A percentile compares a stretch with the other conserved stretches of the same genome.
phyloP scores from a whole-genome alignment of 129 eudicot species.

The Centella asiatica region DNA sequence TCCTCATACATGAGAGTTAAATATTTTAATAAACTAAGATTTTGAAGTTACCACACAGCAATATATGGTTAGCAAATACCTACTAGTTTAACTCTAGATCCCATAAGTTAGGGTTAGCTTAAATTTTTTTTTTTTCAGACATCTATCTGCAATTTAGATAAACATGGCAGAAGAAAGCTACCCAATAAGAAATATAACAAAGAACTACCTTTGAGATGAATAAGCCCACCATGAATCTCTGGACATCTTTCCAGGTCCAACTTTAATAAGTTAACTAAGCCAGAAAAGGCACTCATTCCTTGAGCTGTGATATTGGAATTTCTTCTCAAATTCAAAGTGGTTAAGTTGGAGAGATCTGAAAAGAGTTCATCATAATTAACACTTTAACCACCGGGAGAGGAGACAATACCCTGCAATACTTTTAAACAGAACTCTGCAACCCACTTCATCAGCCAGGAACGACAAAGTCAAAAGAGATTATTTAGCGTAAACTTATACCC shows the following conservation, averaged over 20 bases:
- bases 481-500: background rate
- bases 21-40: too few relatives aligned
- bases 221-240: conserved; percentile 69
- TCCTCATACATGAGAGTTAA: background rate
- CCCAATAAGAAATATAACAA: background rate
- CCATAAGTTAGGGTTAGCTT: background rate
- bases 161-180: background rate
- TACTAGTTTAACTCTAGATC: too few relatives aligned
- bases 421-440: too few relatives aligned
- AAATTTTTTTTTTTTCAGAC: background rate
- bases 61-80: too few relatives aligned
- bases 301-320: conserved; percentile 49
- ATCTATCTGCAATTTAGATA: background rate
- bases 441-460: background rate
- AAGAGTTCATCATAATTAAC: background rate
- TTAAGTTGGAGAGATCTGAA: conserved; percentile 65
- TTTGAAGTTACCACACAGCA: background rate
- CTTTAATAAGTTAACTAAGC: conserved; percentile 49
- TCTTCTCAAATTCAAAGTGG: conserved; percentile 52
- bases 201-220: conserved; percentile 55
- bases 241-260: conserved; percentile 79
- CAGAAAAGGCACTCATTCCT: conserved; percentile 56
- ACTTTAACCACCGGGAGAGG: background rate
- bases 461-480: background rate
- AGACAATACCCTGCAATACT: background rate